Conservation (phyloP, 495 filamentous ascomycete genomes). For the Tricharina praecox region DNA sequence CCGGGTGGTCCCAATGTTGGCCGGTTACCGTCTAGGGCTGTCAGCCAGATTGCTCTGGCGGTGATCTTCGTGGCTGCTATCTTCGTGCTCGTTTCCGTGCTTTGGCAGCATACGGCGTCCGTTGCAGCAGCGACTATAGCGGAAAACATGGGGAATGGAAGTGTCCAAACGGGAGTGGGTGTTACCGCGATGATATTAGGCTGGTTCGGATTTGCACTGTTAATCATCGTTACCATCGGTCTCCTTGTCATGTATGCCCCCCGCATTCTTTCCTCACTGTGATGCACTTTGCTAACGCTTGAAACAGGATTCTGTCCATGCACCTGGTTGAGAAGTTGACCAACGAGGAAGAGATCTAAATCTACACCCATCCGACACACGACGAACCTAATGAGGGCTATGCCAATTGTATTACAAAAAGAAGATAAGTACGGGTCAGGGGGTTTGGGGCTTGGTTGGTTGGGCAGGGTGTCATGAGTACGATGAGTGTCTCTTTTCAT, state of each 20-base stretch:
- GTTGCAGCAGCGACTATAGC: slow-evolving; percentile 85
- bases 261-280: too few species aligned
- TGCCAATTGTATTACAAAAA: too few species aligned
- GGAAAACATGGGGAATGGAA: slow-evolving; percentile 89
- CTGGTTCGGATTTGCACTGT: slow-evolving; percentile 84
- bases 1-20: slow-evolving; percentile 43
- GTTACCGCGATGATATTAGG: slow-evolving; percentile 87
- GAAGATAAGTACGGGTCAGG: too few species aligned
- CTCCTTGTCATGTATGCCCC: slow-evolving; percentile 58
- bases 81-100: slow-evolving; percentile 57
- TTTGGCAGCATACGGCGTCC: slow-evolving; percentile 80
- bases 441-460: too few species aligned
- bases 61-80: slow-evolving; percentile 66
- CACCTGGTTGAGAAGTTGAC: slow-evolving; percentile 26
- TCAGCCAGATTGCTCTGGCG: slow-evolving; percentile 56
- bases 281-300: slow-evolving; percentile 12
- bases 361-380: too few species aligned
- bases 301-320: slow-evolving; percentile 25
- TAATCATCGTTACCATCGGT: slow-evolving; percentile 88
- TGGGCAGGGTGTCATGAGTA: too few species aligned
- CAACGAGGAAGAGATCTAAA: too few species aligned
- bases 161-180: slow-evolving; percentile 72
- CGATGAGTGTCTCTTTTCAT: too few species aligned
- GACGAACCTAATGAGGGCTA: too few species aligned
- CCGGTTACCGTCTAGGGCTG: slow-evolving; percentile 57